phyloP scores from a whole-genome alignment of 345 rosid genomes.

The Melaleuca quinquenervia region DNA sequence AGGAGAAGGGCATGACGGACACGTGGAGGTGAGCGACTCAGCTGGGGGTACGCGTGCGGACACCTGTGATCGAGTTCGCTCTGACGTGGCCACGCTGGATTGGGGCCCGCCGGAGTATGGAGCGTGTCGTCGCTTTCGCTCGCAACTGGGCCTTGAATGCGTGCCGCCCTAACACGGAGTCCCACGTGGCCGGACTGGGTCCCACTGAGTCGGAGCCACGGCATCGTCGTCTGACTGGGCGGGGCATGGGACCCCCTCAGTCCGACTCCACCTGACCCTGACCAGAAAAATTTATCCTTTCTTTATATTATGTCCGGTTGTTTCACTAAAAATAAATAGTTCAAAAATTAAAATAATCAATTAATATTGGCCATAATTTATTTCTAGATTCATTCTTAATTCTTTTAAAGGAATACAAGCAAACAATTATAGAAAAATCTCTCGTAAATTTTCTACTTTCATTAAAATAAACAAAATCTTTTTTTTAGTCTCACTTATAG shows the following conservation, averaged over 20 bases:
- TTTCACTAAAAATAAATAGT: too few relatives aligned
- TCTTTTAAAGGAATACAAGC: too few relatives aligned
- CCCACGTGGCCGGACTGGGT: neutral
- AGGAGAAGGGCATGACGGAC: neutral
- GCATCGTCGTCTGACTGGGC: neutral
- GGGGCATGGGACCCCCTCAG: neutral
- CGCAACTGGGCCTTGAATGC: constrained; percentile 4
- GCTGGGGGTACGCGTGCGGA: constrained; percentile 11
- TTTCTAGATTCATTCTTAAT: too few relatives aligned
- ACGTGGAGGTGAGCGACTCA: constrained; percentile 13
- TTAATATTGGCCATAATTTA: too few relatives aligned
- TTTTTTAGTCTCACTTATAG: neutral
- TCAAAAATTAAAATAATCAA: too few relatives aligned
- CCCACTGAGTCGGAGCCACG: neutral
- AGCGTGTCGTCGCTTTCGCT: constrained; percentile 25
- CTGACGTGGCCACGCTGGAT: constrained; percentile 34
- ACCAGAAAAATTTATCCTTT: neutral
- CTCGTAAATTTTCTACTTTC: too few relatives aligned
- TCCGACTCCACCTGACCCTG: neutral
- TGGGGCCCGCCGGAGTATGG: constrained; percentile 19
- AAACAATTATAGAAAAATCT: too few relatives aligned
- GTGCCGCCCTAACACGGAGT: neutral
- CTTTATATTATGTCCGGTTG: too few relatives aligned
- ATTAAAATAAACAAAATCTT: too few relatives aligned
- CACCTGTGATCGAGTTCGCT: constrained; percentile 14